Evolutionary conservation across 208 protist genomes (phyloP).

Genomic region (Wallacemonas sp.): DNA sequence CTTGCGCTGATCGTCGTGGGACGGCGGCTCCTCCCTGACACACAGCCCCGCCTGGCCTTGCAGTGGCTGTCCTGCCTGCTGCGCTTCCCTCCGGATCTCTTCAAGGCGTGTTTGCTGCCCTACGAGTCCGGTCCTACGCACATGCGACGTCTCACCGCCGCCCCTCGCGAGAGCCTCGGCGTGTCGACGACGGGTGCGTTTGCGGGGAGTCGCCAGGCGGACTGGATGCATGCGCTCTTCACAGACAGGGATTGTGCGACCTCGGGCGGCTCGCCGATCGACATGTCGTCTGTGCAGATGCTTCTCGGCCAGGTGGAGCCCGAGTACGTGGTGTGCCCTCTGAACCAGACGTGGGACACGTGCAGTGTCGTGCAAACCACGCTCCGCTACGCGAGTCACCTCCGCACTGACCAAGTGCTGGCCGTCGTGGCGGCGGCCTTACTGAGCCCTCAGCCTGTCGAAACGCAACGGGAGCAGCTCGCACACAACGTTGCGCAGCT

Average conservation of each 20-base stretch:
- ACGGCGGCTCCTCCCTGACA: conserved; percentile 41
- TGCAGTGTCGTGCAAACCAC: conserved; percentile 58
- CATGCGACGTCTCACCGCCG: conserved; percentile 5
- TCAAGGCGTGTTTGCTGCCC: conserved; percentile 26
- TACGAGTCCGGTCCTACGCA: conserved; percentile 13
- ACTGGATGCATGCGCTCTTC: background rate
- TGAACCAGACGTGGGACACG: conserved; percentile 72
- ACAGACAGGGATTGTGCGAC: background rate
- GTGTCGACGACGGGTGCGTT: background rate
- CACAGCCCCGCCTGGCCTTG: conserved; percentile 33
- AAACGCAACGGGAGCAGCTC: conserved; percentile 31
- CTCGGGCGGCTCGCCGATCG: background rate
- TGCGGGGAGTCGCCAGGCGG: background rate
- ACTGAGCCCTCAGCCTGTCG: conserved; percentile 41
- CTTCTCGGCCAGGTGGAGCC: conserved; percentile 55
- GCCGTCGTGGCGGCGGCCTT: conserved; percentile 56
- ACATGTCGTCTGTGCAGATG: conserved; percentile 29
- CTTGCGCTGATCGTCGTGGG: conserved; percentile 53
- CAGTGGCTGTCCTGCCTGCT: conserved; percentile 43
- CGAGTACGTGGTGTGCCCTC: conserved; percentile 53
- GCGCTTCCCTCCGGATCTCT: conserved; percentile 17
- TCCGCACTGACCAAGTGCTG: conserved; percentile 23
- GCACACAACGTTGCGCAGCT: conserved; percentile 36
- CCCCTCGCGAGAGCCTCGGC: background rate
- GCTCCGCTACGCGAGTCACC: conserved; percentile 29